Conservation (phyloP, 768 basidiomycete genomes). For the Rubroboletus satanas region DNA sequence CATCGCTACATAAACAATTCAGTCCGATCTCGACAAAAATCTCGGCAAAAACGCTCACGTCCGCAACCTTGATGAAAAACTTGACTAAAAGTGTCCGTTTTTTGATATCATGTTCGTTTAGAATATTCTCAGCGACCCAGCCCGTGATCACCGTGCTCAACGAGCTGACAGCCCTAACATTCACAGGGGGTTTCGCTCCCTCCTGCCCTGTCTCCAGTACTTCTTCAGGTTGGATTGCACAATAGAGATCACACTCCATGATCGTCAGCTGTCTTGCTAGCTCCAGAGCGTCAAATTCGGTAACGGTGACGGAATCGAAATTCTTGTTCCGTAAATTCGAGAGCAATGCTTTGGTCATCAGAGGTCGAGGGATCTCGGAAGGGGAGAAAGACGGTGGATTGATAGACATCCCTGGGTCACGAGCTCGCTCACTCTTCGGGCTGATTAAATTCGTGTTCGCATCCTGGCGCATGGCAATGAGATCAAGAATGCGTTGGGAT, state of each 20-base stretch:
- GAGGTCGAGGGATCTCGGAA: slow-evolving; percentile 79
- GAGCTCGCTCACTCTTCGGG: slow-evolving; percentile 58
- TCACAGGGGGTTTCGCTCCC: slow-evolving; percentile 55
- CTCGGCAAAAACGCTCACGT: slow-evolving; percentile 50
- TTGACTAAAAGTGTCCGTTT: slow-evolving; percentile 75
- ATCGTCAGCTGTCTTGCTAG: slow-evolving; percentile 91
- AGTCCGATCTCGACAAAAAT: slow-evolving; percentile 8
- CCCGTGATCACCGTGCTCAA: slow-evolving; percentile 92
- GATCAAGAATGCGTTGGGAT: slow-evolving; percentile 68
- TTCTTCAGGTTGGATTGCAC: slow-evolving; percentile 83
- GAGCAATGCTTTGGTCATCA: slow-evolving; percentile 78
- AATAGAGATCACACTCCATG: slow-evolving; percentile 88
- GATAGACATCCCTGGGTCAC: slow-evolving; percentile 72
- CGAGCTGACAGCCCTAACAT: slow-evolving; percentile 80
- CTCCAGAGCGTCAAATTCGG: slow-evolving; percentile 93
- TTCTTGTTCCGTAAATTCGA: slow-evolving; percentile 62
- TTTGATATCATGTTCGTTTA: slow-evolving; percentile 87
- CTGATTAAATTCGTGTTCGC: slow-evolving; percentile 47
- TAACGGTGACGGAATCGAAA: slow-evolving; percentile 59
- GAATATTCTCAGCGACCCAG: slow-evolving; percentile 92
- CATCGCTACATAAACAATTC: slow-evolving; percentile 60
- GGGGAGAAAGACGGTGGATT: slow-evolving; percentile 51
- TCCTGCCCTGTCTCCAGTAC: slow-evolving; percentile 80
- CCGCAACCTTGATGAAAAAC: slow-evolving; percentile 91
- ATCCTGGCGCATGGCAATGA: slow-evolving; percentile 54